Conservation (phyloP, 2,329 filamentous ascomycete species). For the Trichoderma semiorbis region DNA sequence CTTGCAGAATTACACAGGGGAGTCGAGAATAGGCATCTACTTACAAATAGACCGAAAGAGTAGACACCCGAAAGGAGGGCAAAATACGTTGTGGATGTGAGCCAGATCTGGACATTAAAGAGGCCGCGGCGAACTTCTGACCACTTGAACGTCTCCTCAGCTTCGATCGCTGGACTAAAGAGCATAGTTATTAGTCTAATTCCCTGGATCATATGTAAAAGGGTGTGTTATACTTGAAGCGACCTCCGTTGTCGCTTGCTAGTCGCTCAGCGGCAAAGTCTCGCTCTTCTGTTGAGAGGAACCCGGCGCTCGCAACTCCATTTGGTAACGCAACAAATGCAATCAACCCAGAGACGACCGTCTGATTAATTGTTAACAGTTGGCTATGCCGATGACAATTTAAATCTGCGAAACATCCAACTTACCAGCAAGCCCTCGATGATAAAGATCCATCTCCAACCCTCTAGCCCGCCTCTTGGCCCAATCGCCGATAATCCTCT, state of each 20-base stretch:
- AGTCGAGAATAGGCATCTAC: slow-evolving; percentile 23
- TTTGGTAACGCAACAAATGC: slow-evolving; percentile 56
- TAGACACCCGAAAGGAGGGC: slow-evolving; percentile 57
- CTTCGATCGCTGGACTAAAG: slow-evolving; percentile 26
- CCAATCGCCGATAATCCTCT: slow-evolving; percentile 60
- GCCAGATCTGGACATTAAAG: slow-evolving; percentile 59
- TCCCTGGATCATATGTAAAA: neutral
- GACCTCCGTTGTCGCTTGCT: slow-evolving; percentile 34
- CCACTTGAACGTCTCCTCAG: slow-evolving; percentile 54
- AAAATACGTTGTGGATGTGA: slow-evolving; percentile 60
- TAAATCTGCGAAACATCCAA: neutral
- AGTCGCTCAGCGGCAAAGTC: slow-evolving; percentile 46
- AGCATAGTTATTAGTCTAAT: neutral
- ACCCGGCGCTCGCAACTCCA: slow-evolving; percentile 49
- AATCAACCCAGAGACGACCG: slow-evolving; percentile 49
- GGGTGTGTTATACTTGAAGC: slow-evolving; percentile 30
- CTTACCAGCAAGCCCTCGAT: slow-evolving; percentile 50
- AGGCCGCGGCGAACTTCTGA: slow-evolving; percentile 60
- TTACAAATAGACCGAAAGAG: slow-evolving; percentile 61
- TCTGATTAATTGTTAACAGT: slow-evolving; percentile 35
- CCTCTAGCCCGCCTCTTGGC: slow-evolving; percentile 48
- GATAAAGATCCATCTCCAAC: slow-evolving; percentile 62
- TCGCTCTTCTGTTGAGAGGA: slow-evolving; percentile 52
- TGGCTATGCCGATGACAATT: neutral
- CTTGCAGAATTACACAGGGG: neutral